Evolutionary conservation across 2,329 filamentous ascomycete species (phyloP).

Genomic region (Ambrosiella beaveri): DNA sequence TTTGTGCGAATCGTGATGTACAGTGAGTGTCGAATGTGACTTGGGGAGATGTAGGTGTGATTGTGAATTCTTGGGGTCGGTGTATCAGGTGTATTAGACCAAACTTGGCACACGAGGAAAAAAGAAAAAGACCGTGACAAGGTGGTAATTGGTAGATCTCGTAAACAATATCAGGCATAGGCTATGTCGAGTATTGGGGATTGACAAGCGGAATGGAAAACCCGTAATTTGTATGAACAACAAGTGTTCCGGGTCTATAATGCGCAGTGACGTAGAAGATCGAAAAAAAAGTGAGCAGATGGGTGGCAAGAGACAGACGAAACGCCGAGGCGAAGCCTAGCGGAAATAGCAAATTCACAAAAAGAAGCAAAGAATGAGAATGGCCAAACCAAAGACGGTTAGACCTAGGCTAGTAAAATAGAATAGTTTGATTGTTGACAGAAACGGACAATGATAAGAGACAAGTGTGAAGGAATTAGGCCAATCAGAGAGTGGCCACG

Average conservation of each 20-base stretch:
- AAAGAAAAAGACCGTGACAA: too few relatives aligned
- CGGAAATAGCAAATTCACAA: not conserved
- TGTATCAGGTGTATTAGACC: too few relatives aligned
- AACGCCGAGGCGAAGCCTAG: not conserved
- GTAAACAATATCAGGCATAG: not conserved
- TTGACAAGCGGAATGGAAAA: not conserved
- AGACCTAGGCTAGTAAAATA: too few relatives aligned
- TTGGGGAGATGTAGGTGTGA: too few relatives aligned
- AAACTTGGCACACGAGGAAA: too few relatives aligned
- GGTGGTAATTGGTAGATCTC: not conserved
- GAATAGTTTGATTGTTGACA: too few relatives aligned
- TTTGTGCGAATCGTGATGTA: too few relatives aligned
- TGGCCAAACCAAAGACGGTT: not conserved
- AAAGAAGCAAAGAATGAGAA: not conserved
- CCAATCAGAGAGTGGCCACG: not conserved
- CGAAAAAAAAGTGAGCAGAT: not conserved
- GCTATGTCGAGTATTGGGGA: not conserved
- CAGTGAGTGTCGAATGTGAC: too few relatives aligned
- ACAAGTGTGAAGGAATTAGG: not conserved
- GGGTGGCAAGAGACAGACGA: not conserved
- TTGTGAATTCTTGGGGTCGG: too few relatives aligned
- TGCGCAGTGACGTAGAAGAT: not conserved
- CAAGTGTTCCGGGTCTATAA: not conserved
- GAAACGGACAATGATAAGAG: not conserved
- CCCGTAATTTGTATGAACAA: not conserved